These are phyloP conservation scores for Malus asiatica DNA, from an alignment of 306 rosid genomes.

Conservation along the genomic window DNA sequence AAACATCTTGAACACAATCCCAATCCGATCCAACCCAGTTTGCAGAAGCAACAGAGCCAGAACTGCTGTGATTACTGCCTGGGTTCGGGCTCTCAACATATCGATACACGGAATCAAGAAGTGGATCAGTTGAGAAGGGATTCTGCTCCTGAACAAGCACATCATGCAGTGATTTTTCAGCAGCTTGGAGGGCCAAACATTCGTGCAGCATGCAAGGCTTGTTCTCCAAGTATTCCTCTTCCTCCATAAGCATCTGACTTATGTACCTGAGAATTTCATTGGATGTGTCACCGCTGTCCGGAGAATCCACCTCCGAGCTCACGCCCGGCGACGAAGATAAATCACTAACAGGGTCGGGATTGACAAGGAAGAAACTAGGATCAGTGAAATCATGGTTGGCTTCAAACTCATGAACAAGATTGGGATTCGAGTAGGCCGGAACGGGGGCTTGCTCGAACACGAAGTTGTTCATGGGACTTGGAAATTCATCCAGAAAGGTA, in stretches of 20 bases:
- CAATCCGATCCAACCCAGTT: constrained; percentile 20
- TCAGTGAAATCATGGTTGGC: constrained; percentile 22
- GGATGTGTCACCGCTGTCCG: constrained; percentile 32
- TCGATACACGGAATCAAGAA: neutral
- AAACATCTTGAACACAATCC: constrained; percentile 13
- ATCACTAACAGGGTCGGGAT: constrained; percentile 11
- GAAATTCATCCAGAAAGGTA: constrained; percentile 25
- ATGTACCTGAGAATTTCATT: constrained; percentile 52
- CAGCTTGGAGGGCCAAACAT: constrained; percentile 67
- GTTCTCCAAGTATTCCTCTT: constrained; percentile 33
- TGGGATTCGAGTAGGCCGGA: constrained; percentile 17
- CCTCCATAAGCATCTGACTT: constrained; percentile 76
- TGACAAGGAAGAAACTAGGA: constrained; percentile 17
- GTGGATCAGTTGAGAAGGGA: constrained; percentile 21
- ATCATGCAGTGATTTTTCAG: constrained; percentile 78
- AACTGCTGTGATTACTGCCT: constrained; percentile 8
- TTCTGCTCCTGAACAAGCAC: constrained; percentile 35
- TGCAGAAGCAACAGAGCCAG: constrained; percentile 19
- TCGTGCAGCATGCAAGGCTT: constrained; percentile 79
- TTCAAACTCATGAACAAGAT: constrained; percentile 19
- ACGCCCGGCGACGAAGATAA: constrained; percentile 6
- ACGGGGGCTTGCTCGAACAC: constrained; percentile 26
- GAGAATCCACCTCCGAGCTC: constrained; percentile 28
- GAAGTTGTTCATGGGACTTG: constrained; percentile 27
- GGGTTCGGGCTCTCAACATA: constrained; percentile 17